Evolutionary conservation across 768 basidiomycete genomes (phyloP), one percentile per base, ranked within the genome.

Genomic region (Baorangia bicolor): DNA sequence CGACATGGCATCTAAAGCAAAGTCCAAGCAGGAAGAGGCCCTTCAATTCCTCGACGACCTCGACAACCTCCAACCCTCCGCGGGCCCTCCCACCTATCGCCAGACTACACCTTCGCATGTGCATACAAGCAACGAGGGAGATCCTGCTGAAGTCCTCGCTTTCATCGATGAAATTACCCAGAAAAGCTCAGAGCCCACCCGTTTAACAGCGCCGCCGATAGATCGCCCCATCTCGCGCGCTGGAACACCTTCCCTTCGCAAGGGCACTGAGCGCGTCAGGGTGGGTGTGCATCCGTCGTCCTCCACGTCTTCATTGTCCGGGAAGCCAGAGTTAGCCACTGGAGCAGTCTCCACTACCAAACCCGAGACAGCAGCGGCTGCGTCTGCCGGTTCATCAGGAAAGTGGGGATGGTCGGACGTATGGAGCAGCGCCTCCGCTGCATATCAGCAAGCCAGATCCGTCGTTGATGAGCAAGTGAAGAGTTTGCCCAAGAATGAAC

Each of bases 401-500:
- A 72, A 77, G 5, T 92, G 90, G 83, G 91, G 88, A 28, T 94
- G 94, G 91, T 85, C 90, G 2, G 86, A 77, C 25, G 89, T 93
- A n/a, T 97, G 94, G 94, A 86, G 77, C 7, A 87, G 83, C 40
- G 94, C 94, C 34, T 88, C 89, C 42, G 83, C 86, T 38, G 94
- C 90, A 20, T 80, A 96, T 44, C 88, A 94, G 67, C 91, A 94
- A 67, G 94, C 95, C 5, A 85, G 81, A 70, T 80, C 85, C 27
- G 93, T 84, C 14, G 95, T 97, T 2, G 95, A 98, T 62, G 95
- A 96, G 67, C 91, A 92, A 68, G 94, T 95, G 54, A 94, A 94
- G 77, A 79, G 87, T 64, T 77, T 95, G 47, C 87, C 90, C 13
- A 88, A 83, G 73, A 91, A 90, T 60, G 92, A 92, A 63, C 90